These are phyloP conservation scores for Pseudisothecium myosuroides DNA, from an alignment of 225 moss, liverwort and hornwort species.

Conservation along the genomic window DNA sequence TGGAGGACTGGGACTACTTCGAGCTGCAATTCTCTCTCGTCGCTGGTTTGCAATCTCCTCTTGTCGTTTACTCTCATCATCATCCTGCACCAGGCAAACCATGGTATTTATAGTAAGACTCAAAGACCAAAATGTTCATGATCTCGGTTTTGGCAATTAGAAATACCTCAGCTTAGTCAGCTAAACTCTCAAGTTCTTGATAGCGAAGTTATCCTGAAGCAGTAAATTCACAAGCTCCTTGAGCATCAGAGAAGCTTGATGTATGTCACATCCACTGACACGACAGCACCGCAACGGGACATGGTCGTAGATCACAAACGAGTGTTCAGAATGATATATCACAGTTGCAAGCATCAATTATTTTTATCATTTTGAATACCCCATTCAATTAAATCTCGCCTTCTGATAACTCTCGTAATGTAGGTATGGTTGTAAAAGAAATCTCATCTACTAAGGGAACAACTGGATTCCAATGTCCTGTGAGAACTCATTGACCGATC, in stretches of 20 bases:
- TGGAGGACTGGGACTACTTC: constrained; percentile 69
- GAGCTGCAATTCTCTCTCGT: constrained; percentile 80
- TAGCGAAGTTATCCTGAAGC: background rate
- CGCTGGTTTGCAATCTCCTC: constrained; percentile 72
- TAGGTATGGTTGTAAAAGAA: background rate
- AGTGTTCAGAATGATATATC: background rate
- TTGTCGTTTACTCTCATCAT: constrained; percentile 69
- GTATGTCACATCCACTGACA: background rate
- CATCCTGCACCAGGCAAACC: constrained; percentile 44
- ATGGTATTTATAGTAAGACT: background rate
- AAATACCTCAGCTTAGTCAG: background rate
- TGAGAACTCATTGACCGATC: background rate
- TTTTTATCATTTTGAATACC: background rate
- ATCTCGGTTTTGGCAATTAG: background rate
- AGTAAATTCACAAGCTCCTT: background rate
- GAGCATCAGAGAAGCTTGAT: background rate
- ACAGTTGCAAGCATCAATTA: background rate
- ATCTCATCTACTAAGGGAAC: background rate
- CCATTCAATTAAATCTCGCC: background rate
- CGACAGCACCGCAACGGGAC: background rate
- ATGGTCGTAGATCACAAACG: background rate
- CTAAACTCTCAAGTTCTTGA: background rate
- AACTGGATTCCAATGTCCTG: background rate
- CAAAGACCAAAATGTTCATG: background rate
- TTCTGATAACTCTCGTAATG: background rate